Base-by-base conservation (phyloP, 1,284 basidiomycete species). In the Naganishia cerealis region DNA sequence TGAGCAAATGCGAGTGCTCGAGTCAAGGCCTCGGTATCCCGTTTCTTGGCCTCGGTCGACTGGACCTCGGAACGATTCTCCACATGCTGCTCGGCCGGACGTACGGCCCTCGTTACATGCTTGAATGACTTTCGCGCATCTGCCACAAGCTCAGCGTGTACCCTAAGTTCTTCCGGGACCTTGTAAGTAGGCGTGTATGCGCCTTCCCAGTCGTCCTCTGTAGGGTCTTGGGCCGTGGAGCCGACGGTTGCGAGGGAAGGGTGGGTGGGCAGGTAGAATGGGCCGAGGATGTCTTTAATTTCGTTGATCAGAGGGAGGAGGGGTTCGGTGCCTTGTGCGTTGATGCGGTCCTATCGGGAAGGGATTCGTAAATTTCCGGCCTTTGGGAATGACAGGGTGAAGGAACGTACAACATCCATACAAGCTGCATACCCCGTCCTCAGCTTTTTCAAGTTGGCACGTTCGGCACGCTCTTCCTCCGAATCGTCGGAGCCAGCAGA, bases 1-100 rank as follows among this genome's bases (percentile, higher is more conserved):
- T 98, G 94, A 55, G 96, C 83, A 81, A 87, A 97, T 5, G 91
- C 87, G 43, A 98, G 80, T 0, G 91, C 88, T 57, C 89, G 87
- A 7, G 94, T 96, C 69, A 84, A 70, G 68, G 73, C 75, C 61
- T 72, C 62, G n/a, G 46, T 50, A 24, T 50, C 46, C 46, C 46
- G 46, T 24, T 70, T 69, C 56, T 76, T 71, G 59, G 75, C 72
- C 55, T 84, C 80, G n/a, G 87, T 89, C 62, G 88, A 80, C 68
- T 86, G 84, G 74, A 89, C 85, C 46, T 65, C 58, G 53, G 55
- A 57, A 24, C 46, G 46, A 18, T 50, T 4, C 46, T 50, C 46
- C 46, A 15, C 46, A 12, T 24, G n/a, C 46, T 8, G 3, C 21
- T 50, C 21, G n/a, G n/a, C 24, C 46, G n/a, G 24, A 33, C 29